Base-by-base conservation (phyloP, 2,329 filamentous ascomycete species). In the Venturia aucupariae region DNA sequence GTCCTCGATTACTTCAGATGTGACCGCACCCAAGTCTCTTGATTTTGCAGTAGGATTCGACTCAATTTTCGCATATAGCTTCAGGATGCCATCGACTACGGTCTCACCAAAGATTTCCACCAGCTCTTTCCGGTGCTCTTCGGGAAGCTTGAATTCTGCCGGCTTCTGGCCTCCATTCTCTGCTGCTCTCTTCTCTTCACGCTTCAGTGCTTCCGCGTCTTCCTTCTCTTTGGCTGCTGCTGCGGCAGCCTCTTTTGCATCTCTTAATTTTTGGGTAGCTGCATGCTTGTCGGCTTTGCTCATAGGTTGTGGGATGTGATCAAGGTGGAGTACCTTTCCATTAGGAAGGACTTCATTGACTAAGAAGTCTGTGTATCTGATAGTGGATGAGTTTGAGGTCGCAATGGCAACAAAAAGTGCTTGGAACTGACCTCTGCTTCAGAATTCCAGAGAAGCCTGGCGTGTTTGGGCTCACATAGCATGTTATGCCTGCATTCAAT, bases 301-400 rank as follows among this genome's bases (percentile, higher is more conserved):
- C 30, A 48, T 46, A 32, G 55, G 60, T 8, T 24, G 46, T 44
- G 39, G 65, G 60, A 38, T 67, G 11, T 44, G 54, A 2, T 54
- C n/a, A 60, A 97, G 79, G 74, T 93, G 90, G 62, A 94, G 75
- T 17, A 96, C 90, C 63, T 86, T 77, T 19, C 92, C 92, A 71
- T 88, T 84, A 38, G 87, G 86, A 24, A 84, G 79, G 67, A 97
- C 93, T 75, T 97, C 92, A 72, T 96, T 92, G 70, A 97, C 92
- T 69, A 94, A 80, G 71, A 97, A 97, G 74, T 97, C 92, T 4
- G 92, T 93, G 75, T 92, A 97, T 68, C 90, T 85, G 64, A 15
- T 22, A 17, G 2, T 59, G 24, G 32, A 7, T 59, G 15, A 24
- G 11, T 27, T 30, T 38, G 10, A 4, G 46, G 41, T 15, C 24